Conservation (phyloP, 371 early-diverging fungal species). For the Mucor racemosus region DNA sequence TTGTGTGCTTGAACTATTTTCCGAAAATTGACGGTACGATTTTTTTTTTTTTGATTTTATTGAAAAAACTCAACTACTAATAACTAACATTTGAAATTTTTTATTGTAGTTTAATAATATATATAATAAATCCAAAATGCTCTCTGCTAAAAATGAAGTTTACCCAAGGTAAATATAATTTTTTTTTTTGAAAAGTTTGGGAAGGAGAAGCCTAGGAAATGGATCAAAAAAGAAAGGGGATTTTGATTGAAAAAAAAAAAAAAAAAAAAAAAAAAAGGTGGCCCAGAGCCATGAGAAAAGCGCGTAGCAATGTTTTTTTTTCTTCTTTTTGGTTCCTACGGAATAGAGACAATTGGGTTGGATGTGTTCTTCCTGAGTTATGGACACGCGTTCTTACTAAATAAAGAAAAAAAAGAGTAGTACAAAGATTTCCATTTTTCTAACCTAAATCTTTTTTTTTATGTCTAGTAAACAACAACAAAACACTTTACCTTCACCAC, state of each 20-base stretch:
- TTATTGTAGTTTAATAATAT: too few species aligned
- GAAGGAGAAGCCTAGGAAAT: not conserved
- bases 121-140: too few species aligned
- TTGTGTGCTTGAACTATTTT: constrained; percentile 1
- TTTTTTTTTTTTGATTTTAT: not conserved
- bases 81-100: too few species aligned
- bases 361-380: constrained; percentile 6
- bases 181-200: not conserved
- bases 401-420: not conserved
- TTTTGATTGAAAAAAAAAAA: too few species aligned
- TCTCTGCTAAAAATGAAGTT: not conserved
- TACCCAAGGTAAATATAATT: not conserved
- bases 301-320: constrained; percentile 5
- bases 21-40: constrained; percentile 1
- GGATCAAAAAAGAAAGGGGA: too few species aligned
- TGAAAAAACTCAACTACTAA: not conserved
- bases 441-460: not conserved
- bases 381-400: constrained; percentile 1
- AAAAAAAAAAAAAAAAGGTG: not conserved
- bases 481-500: constrained; percentile 27
- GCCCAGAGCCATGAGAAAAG: not conserved
- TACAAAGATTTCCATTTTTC: not conserved
- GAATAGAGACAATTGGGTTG: not conserved
- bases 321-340: too few species aligned
- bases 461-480: constrained; percentile 5